Evolutionary conservation across 306 rosid genomes (phyloP).

Genomic region (Cicer yamashitae): DNA sequence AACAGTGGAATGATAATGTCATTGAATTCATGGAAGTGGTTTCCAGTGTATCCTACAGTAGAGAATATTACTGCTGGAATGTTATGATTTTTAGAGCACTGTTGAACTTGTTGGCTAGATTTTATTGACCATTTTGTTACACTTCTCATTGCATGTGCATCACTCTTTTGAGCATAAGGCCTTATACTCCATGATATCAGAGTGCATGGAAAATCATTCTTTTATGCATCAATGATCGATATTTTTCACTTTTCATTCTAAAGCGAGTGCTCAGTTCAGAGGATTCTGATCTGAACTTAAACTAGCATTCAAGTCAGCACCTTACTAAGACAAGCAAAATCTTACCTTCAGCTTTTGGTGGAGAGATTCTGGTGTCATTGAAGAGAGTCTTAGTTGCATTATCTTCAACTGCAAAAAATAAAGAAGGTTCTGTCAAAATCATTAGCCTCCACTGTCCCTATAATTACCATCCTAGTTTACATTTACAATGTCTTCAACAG

Average conservation of each 20-base stretch:
- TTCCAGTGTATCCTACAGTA: conserved; percentile 72
- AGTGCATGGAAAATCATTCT: no score
- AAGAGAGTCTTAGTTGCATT: conserved; percentile 28
- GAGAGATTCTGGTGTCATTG: conserved; percentile 37
- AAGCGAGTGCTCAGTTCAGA: not conserved
- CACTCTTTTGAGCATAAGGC: conserved; percentile 79
- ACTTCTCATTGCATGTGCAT: conserved; percentile 55
- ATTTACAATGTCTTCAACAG: conserved; percentile 47
- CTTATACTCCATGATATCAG: conserved; percentile 69
- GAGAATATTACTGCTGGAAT: conserved; percentile 80
- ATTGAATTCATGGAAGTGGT: conserved; percentile 86
- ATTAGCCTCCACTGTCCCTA: conserved; percentile 6
- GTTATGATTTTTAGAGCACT: conserved; percentile 58
- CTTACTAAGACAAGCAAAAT: conserved; percentile 7
- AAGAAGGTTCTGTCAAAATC: conserved; percentile 35
- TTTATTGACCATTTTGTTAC: conserved; percentile 70
- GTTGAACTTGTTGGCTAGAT: conserved; percentile 42
- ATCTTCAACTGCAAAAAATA: conserved; percentile 43
- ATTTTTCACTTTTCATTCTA: no score
- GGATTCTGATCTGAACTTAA: not conserved
- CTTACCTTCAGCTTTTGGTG: conserved; percentile 43
- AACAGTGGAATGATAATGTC: conserved; percentile 75
- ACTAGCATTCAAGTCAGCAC: conserved; percentile 9
- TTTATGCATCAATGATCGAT: no score
- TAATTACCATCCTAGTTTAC: not conserved